phyloP scores from a whole-genome alignment of 2,329 filamentous ascomycete species.

The Purpureocillium takamizusanense region DNA sequence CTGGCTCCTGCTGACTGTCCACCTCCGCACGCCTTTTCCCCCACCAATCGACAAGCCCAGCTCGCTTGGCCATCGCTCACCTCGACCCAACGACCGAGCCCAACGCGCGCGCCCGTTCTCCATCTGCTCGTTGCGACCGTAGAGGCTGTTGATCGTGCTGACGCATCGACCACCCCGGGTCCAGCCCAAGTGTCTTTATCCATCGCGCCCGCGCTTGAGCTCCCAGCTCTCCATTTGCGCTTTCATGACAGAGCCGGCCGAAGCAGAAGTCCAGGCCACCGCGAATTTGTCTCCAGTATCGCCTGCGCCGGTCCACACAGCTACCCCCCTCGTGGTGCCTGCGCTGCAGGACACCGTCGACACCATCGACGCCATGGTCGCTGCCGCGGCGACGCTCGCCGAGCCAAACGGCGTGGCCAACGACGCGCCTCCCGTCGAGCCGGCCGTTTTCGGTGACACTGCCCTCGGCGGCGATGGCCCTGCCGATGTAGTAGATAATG shows the following conservation, averaged over 20 bases:
- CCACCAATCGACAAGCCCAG: no score
- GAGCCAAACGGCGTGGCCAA: conserved; percentile 14
- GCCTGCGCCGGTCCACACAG: conserved; percentile 36
- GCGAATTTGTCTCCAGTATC: conserved; percentile 44
- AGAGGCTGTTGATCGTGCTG: no score
- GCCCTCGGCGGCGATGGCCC: conserved; percentile 23
- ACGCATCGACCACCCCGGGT: no score
- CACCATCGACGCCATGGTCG: conserved; percentile 37
- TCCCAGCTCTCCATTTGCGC: no score
- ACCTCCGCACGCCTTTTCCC: no score
- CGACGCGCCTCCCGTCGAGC: conserved; percentile 21
- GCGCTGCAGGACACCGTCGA: conserved; percentile 44
- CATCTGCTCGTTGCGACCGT: no score
- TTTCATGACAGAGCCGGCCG: conserved; percentile 34
- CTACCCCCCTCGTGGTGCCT: conserved; percentile 37
- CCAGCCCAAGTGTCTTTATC: no score
- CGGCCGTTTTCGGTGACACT: conserved; percentile 14
- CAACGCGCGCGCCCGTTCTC: no score
- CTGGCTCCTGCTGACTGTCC: no score
- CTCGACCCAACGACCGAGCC: no score
- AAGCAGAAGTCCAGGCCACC: conserved; percentile 40
- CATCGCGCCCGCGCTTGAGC: no score
- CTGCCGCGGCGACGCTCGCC: conserved; percentile 15
- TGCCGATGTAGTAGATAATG: conserved; percentile 32
- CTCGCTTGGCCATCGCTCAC: no score